Conservation (phyloP, 306 rosid species). For the Acmispon strigosus region DNA sequence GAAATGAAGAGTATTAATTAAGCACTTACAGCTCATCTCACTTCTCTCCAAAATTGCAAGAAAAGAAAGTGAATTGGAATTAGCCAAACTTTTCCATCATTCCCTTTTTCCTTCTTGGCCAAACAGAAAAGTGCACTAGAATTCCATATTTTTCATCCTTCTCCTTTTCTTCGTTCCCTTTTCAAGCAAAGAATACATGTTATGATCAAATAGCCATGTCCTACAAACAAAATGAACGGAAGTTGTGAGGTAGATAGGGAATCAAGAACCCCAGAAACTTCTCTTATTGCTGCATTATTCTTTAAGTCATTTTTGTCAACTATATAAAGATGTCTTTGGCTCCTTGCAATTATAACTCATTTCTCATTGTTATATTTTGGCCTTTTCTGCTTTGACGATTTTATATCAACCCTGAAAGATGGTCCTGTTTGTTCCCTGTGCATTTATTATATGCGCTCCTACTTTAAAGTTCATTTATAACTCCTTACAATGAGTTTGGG, state of each 20-base stretch:
- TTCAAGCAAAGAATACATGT: not conserved
- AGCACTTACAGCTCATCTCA: too few species aligned
- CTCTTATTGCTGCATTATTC: constrained; percentile 28
- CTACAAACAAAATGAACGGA: constrained; percentile 30
- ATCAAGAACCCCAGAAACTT: constrained; percentile 31
- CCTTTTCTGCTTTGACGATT: constrained; percentile 5
- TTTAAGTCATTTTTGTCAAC: constrained; percentile 11
- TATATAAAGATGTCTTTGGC: not conserved
- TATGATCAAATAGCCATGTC: constrained; percentile 23
- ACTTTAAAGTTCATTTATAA: not conserved
- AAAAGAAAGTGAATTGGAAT: too few species aligned
- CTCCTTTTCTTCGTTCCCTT: too few species aligned
- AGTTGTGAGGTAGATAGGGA: constrained; percentile 34
- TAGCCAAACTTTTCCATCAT: too few species aligned
- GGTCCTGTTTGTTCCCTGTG: not conserved
- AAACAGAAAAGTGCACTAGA: too few species aligned
- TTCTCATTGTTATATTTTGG: constrained; percentile 8
- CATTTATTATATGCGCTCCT: constrained; percentile 15
- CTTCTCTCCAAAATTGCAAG: too few species aligned
- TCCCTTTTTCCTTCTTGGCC: too few species aligned
- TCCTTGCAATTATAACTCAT: constrained; percentile 14
- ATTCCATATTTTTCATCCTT: too few species aligned
- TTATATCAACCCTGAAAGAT: constrained; percentile 13
- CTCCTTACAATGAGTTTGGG: constrained; percentile 1
- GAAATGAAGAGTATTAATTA: too few species aligned